Base-by-base conservation (phyloP, 169 alveolate species). In the Cryptosporidium viatorum region DNA sequence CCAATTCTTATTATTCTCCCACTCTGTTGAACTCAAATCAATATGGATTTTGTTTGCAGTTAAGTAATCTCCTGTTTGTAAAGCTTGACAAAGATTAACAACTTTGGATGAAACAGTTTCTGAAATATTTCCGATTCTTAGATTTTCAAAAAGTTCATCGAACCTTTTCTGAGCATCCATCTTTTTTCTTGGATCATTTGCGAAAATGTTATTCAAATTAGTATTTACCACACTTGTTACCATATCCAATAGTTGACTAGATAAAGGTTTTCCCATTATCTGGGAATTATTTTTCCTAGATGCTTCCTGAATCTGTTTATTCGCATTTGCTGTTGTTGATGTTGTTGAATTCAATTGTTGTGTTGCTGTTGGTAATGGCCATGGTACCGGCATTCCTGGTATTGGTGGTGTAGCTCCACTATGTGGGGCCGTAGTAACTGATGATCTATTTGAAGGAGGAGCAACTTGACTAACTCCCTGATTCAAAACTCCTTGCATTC, bases 341-440 rank as follows among this genome's bases (percentile, higher is more conserved):
- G 94, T 91, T 33, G 59, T 69, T 8, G 92, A 84, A 37, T 55
- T 75, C 87, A 91, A 91, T 69, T 95, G 97, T 84, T 95, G 97
- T 0, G 97, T 94, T 14, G 97, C 95, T 26, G 97, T 95, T 50
- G 97, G 97, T n/a, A 94, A 74, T 37, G 97, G 97, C 97, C 97
- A 95, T 18, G 97, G 97, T 41, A 95, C 95, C 6, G 97, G 97
- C 97, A 95, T 95, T 33, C 97, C 97, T 2, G 97, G 97, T 48
- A 93, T 86, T 87, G 95, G 93, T 7, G 96, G 94, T 31, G 93
- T 84, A 5, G 97, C 97, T 6, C 94, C 97, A 7, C 96, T 96
- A 3, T 93, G 94, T 6, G 97, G 97, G 29, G 97, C 96, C 9
- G 96, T 93, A 26, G 94, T 93, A 31, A 71, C 68, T 23, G 89